Conservation (phyloP, 768 basidiomycete genomes). For the Suillus cothurnatus region DNA sequence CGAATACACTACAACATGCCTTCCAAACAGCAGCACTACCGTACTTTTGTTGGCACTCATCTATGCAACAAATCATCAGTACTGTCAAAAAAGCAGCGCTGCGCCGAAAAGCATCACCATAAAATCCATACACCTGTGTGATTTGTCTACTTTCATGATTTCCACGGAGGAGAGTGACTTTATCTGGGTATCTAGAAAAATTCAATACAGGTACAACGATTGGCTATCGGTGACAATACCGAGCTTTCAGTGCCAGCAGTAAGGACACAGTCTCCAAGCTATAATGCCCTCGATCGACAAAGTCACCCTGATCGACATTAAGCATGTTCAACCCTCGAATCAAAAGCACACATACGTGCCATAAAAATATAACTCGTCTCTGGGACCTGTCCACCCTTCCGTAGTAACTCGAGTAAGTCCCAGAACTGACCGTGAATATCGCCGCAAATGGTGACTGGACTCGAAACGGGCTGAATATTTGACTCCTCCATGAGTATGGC, state of each 20-base stretch:
- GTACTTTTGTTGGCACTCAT: conserved; percentile 98
- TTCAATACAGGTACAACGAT: conserved; percentile 12
- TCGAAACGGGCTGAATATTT: conserved; percentile 95
- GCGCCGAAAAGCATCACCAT: conserved; percentile 56
- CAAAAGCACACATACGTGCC: conserved; percentile 63
- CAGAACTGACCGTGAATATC: conserved; percentile 99
- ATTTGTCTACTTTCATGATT: conserved; percentile 98
- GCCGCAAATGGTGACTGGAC: conserved; percentile 93
- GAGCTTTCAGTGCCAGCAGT: conserved; percentile 85
- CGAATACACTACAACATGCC: conserved; percentile 95
- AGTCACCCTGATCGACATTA: conserved; percentile 75
- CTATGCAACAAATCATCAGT: conserved; percentile 37
- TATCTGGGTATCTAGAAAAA: conserved; percentile 79
- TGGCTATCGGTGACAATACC: conserved; percentile 44
- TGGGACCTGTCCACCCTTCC: conserved; percentile 84
- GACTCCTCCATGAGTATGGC: conserved; percentile 93
- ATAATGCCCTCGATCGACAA: conserved; percentile 96
- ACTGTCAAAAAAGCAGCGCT: neutral
- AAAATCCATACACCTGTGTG: conserved; percentile 98
- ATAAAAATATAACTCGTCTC: conserved; percentile 95
- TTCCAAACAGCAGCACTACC: conserved; percentile 96
- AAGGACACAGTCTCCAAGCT: conserved; percentile 94
- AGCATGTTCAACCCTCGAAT: conserved; percentile 25
- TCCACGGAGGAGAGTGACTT: conserved; percentile 87
- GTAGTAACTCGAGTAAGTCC: conserved; percentile 89